Evolutionary conservation across 129 eudicot species (phyloP).

Genomic region (Smallanthus sonchifolius): DNA sequence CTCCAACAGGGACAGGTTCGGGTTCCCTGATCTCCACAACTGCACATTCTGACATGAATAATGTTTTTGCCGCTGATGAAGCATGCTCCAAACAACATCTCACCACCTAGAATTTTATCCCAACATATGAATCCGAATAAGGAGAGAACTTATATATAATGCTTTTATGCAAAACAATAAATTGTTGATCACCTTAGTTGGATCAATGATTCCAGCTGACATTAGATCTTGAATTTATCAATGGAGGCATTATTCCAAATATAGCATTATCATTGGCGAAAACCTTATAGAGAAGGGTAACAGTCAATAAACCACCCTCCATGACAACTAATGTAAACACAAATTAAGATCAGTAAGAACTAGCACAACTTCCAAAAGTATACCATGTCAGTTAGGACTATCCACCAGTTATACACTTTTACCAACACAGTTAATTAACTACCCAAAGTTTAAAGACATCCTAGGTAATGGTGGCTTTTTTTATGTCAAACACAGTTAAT

Average conservation of each 20-base stretch:
- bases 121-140: background rate
- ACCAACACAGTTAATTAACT: no score
- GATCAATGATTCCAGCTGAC: constrained; percentile 91
- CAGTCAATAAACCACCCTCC: no score
- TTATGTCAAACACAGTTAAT: no score
- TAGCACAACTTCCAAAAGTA: background rate
- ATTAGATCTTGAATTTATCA: constrained; percentile 68
- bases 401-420: background rate
- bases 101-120: constrained; percentile 53
- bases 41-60: constrained; percentile 89
- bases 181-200: constrained; percentile 58
- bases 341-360: background rate
- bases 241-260: constrained; percentile 82
- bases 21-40: constrained; percentile 95
- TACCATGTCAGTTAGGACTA: background rate
- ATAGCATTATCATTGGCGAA: constrained; percentile 48
- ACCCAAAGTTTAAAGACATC: no score
- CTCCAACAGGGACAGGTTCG: constrained; percentile 51
- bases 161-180: background rate
- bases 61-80: constrained; percentile 80
- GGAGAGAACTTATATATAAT: background rate
- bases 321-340: no score
- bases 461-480: no score
- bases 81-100: constrained; percentile 93
- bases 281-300: constrained; percentile 28